Evolutionary conservation across 192 early-diverging fungal species (phyloP).

Genomic region (Coemansia sp.): DNA sequence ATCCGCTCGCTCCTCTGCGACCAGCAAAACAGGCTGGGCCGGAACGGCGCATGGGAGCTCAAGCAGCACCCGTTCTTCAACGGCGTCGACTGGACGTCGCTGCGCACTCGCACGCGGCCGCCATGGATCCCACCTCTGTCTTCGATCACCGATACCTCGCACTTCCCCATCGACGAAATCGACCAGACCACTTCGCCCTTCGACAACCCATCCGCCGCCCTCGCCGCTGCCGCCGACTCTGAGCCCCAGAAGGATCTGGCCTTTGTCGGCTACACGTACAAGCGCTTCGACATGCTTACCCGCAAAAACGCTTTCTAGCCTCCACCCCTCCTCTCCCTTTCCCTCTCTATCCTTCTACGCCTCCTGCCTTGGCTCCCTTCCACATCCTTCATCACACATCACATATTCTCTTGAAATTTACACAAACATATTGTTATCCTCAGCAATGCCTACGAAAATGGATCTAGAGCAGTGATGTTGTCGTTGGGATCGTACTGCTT

Average conservation of each 20-base stretch:
- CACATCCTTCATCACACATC: background rate
- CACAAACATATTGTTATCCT: background rate
- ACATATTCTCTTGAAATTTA: background rate
- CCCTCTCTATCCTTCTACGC: background rate
- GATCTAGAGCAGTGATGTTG: constrained; percentile 22
- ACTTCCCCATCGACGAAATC: constrained; percentile 96
- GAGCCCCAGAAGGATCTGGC: constrained; percentile 89
- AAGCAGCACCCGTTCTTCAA: constrained; percentile 94
- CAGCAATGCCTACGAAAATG: constrained; percentile 5
- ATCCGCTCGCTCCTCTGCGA: constrained; percentile 90
- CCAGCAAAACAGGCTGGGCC: constrained; percentile 81
- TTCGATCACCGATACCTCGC: constrained; percentile 96
- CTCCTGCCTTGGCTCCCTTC: background rate
- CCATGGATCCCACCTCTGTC: constrained; percentile 91
- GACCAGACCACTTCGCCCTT: constrained; percentile 69
- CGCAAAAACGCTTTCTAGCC: constrained; percentile 68
- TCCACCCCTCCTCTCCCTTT: background rate
- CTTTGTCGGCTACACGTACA: constrained; percentile 99
- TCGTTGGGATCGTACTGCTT: constrained; percentile 46
- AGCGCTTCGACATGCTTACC: constrained; percentile 84
- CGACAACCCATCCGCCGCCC: constrained; percentile 12
- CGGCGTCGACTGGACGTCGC: constrained; percentile 87
- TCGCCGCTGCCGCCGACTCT: constrained; percentile 10
- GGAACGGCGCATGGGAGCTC: constrained; percentile 83
- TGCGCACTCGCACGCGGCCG: constrained; percentile 77